phyloP scores from a whole-genome alignment of 192 early-diverging fungal species.

The Podila epicladia region DNA sequence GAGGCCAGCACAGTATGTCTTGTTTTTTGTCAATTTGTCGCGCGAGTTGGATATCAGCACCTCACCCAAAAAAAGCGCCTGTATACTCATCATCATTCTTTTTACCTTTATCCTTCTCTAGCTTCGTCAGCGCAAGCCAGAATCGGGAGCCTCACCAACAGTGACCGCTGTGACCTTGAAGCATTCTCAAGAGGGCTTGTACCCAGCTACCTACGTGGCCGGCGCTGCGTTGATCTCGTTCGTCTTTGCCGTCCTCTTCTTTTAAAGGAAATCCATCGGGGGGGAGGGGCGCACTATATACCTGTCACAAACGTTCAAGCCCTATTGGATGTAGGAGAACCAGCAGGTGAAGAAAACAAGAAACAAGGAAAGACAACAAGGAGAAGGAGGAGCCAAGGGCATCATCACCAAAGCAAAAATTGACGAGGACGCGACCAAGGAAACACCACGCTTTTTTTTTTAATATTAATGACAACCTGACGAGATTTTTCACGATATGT shows the following conservation, averaged over 20 bases:
- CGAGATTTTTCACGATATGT: too few relatives aligned
- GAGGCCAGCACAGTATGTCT: constrained; percentile 49
- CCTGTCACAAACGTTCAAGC: not conserved
- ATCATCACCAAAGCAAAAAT: not conserved
- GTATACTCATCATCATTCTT: not conserved
- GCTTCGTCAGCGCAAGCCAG: constrained; percentile 44
- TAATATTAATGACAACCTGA: not conserved
- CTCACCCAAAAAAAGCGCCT: not conserved
- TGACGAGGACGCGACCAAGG: not conserved
- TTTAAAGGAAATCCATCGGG: constrained; percentile 40
- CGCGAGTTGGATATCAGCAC: constrained; percentile 6
- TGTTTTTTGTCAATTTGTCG: not conserved
- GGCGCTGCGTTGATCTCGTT: constrained; percentile 68
- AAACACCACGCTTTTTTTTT: not conserved
- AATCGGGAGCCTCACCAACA: constrained; percentile 14
- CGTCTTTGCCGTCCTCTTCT: constrained; percentile 72
- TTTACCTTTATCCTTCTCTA: constrained; percentile 7
- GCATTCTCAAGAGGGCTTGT: constrained; percentile 62
- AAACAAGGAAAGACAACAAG: too few relatives aligned
- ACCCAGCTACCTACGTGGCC: constrained; percentile 68
- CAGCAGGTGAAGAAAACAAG: too few relatives aligned
- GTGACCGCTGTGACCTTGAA: constrained; percentile 43
- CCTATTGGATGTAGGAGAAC: too few relatives aligned
- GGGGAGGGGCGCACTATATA: not conserved
- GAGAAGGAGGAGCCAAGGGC: too few relatives aligned